phyloP scores from a whole-genome alignment of 768 basidiomycete species.

The Termitomyces bulborhizus region DNA sequence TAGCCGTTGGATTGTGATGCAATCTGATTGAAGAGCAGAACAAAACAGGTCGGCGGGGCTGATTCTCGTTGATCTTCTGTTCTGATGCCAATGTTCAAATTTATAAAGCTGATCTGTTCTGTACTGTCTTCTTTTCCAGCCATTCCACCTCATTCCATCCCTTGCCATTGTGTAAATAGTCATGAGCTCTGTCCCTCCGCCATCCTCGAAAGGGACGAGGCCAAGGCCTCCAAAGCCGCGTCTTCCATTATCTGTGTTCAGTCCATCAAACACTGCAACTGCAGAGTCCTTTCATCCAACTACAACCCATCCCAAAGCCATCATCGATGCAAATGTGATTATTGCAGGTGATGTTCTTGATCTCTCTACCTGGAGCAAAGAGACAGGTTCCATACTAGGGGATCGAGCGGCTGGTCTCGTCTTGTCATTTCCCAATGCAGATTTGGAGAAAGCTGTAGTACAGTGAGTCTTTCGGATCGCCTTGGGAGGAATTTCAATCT shows the following conservation, averaged over 20 bases:
- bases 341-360: constrained; percentile 31
- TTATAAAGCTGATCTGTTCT: not conserved
- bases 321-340: constrained; percentile 68
- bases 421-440: constrained; percentile 38
- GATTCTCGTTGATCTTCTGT: not conserved
- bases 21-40: no score
- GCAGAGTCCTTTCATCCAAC: constrained; percentile 68
- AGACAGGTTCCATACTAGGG: constrained; percentile 39
- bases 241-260: constrained; percentile 73
- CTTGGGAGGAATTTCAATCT: not conserved
- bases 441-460: constrained; percentile 36
- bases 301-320: constrained; percentile 50
- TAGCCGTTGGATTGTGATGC: no score
- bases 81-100: not conserved
- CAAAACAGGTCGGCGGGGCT: not conserved
- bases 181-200: constrained; percentile 17
- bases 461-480: constrained; percentile 33
- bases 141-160: not conserved
- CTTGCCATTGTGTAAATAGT: not conserved
- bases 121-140: not conserved
- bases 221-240: constrained; percentile 58
- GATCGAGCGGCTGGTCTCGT: constrained; percentile 51
- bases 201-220: constrained; percentile 36
- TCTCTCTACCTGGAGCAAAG: constrained; percentile 45
- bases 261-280: constrained; percentile 60